Evolutionary conservation across 1,284 basidiomycete species (phyloP).

Genomic region (Ceratobasidium papillatum): DNA sequence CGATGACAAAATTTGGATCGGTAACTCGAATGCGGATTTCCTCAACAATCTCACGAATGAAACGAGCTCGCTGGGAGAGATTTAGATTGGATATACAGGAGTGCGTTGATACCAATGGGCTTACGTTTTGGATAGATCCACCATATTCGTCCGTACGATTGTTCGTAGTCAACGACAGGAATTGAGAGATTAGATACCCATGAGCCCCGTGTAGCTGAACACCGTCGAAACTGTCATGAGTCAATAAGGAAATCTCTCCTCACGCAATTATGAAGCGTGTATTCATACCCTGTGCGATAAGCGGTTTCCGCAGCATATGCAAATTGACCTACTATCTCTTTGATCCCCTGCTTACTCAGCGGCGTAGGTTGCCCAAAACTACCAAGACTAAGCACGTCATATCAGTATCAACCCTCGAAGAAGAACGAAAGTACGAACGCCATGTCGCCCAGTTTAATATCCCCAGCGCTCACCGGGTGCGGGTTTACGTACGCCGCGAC

Average conservation of each 20-base stretch:
- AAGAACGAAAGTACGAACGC: background rate
- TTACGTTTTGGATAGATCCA: slow-evolving; percentile 44
- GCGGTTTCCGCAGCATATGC: slow-evolving; percentile 52
- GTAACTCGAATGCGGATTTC: slow-evolving; percentile 52
- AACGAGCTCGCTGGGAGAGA: slow-evolving; percentile 54
- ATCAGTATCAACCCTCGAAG: background rate
- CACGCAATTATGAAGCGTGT: background rate
- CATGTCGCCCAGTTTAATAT: slow-evolving; percentile 44
- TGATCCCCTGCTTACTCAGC: slow-evolving; percentile 49
- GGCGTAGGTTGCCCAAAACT: slow-evolving; percentile 51
- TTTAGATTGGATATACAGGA: slow-evolving; percentile 44
- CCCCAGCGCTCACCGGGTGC: slow-evolving; percentile 50
- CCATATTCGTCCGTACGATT: slow-evolving; percentile 55
- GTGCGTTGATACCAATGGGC: background rate
- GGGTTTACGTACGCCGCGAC: slow-evolving; percentile 47
- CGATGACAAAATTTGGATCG: slow-evolving; percentile 55
- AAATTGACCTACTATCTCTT: slow-evolving; percentile 52
- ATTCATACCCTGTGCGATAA: slow-evolving; percentile 49
- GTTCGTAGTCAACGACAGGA: slow-evolving; percentile 52
- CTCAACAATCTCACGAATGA: slow-evolving; percentile 52
- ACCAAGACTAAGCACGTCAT: slow-evolving; percentile 39
- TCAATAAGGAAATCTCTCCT: background rate
- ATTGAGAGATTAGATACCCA: slow-evolving; percentile 50
- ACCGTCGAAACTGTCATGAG: slow-evolving; percentile 47
- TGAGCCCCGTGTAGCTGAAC: slow-evolving; percentile 51